Conservation (phyloP, 257 asterid genomes). For the Haberlea rhodopensis region DNA sequence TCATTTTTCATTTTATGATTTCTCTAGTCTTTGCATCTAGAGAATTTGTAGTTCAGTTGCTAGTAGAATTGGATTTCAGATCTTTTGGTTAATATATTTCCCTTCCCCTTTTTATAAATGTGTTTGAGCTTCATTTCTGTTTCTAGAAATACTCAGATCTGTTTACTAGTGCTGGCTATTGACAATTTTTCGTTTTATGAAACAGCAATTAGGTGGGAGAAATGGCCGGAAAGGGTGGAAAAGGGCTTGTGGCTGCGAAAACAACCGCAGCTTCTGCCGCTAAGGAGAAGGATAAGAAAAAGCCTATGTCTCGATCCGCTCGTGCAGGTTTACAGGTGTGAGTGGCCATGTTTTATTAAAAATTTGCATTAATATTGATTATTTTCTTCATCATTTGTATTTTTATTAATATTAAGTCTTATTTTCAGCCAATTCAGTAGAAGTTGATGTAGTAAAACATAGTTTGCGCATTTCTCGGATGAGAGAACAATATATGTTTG, state of each 20-base stretch:
- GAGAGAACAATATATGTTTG: too few relatives aligned
- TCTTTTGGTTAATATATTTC: neutral
- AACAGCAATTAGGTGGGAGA: constrained; percentile 1
- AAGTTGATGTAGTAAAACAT: neutral
- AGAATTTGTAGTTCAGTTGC: neutral
- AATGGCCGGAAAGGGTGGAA: constrained; percentile 99
- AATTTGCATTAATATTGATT: neutral
- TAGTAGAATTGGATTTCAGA: neutral
- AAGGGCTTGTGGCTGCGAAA: constrained; percentile 92
- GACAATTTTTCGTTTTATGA: neutral
- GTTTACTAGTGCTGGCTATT: neutral
- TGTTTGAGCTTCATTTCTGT: neutral
- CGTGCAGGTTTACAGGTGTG: constrained; percentile 94
- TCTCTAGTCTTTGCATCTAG: neutral
- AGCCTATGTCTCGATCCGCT: constrained; percentile 79
- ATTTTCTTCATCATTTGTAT: neutral
- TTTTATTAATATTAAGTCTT: neutral
- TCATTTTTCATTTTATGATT: neutral
- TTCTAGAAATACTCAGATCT: constrained; percentile 25
- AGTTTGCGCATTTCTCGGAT: neutral
- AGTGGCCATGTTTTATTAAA: neutral
- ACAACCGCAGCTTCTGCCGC: constrained; percentile 84
- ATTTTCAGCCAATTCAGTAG: neutral
- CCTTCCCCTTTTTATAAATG: neutral
- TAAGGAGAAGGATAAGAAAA: constrained; percentile 82